phyloP scores from a whole-genome alignment of 2,329 filamentous ascomycete species.

The Trichoderma arundinaceum region DNA sequence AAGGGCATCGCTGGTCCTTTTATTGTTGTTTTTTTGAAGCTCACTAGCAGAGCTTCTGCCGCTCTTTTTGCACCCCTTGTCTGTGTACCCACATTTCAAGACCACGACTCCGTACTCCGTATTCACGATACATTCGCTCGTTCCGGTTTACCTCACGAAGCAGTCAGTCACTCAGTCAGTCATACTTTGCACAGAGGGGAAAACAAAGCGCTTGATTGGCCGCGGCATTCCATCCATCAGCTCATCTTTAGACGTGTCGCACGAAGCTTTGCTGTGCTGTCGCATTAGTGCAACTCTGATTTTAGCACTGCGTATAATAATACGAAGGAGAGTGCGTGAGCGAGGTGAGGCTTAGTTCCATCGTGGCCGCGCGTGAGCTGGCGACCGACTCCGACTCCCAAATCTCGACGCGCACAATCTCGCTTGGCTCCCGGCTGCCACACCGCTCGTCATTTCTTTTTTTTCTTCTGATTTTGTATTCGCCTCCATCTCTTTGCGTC shows the following conservation, averaged over 20 bases:
- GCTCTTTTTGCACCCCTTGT: slow-evolving; percentile 5
- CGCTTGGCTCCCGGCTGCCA: slow-evolving; percentile 23
- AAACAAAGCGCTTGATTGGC: neutral
- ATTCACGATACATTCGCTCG: slow-evolving; percentile 9
- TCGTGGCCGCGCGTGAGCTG: slow-evolving; percentile 12
- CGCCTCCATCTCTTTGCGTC: neutral
- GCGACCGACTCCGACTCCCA: neutral
- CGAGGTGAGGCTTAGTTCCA: neutral
- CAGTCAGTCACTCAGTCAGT: neutral
- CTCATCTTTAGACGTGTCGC: slow-evolving; percentile 5
- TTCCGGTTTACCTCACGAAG: neutral
- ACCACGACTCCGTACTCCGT: neutral
- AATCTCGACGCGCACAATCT: slow-evolving; percentile 26
- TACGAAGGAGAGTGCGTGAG: neutral
- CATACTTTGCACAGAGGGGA: neutral
- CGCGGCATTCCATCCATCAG: neutral
- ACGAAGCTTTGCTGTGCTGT: neutral
- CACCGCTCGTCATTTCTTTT: slow-evolving; percentile 8
- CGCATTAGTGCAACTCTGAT: neutral
- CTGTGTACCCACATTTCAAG: neutral
- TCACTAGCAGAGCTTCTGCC: slow-evolving; percentile 21
- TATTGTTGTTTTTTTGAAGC: slow-evolving; percentile 3
- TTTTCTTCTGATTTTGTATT: neutral
- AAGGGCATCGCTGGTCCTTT: neutral
- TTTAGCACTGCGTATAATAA: neutral